These are phyloP conservation scores for Cyclostephanos invisitatus DNA, from an alignment of 108 stramenopile genomes.

Conservation along the genomic window DNA sequence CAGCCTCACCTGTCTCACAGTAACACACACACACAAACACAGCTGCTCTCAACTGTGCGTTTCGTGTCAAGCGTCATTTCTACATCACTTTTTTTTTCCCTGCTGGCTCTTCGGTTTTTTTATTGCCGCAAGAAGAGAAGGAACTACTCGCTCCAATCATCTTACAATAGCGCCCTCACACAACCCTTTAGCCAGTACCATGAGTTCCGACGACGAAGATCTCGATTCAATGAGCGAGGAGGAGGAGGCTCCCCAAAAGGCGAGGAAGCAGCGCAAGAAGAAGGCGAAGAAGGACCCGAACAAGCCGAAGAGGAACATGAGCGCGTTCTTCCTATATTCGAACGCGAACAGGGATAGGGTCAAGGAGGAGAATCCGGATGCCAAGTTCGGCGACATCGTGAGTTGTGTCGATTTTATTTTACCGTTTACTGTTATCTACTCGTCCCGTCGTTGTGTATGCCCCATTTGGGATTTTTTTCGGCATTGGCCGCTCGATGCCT, in stretches of 20 bases:
- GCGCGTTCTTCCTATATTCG: conserved; percentile 82
- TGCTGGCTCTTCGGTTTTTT: no score
- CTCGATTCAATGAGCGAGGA: conserved; percentile 35
- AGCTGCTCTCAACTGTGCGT: no score
- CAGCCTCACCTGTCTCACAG: no score
- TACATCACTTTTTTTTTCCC: no score
- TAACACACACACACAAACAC: no score
- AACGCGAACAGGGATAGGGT: conserved; percentile 60
- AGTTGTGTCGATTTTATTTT: conserved; percentile 53
- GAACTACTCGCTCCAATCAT: background rate
- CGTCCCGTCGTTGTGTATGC: no score
- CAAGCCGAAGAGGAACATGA: conserved; percentile 77
- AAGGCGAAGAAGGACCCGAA: conserved; percentile 53
- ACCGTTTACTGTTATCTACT: conserved; percentile 20
- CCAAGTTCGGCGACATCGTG: conserved; percentile 84
- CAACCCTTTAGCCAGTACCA: conserved; percentile 15
- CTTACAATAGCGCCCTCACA: background rate
- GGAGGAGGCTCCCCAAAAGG: conserved; percentile 25
- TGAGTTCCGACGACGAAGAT: conserved; percentile 45
- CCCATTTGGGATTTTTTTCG: conserved; percentile 79
- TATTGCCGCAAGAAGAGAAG: no score
- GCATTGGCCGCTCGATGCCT: conserved; percentile 64
- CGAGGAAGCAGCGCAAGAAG: conserved; percentile 26
- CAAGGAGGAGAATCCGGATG: conserved; percentile 74
- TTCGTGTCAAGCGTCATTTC: no score